Conservation (phyloP, 2,329 filamentous ascomycete genomes). For the Pseudopyrenochaeta lycopersici region DNA sequence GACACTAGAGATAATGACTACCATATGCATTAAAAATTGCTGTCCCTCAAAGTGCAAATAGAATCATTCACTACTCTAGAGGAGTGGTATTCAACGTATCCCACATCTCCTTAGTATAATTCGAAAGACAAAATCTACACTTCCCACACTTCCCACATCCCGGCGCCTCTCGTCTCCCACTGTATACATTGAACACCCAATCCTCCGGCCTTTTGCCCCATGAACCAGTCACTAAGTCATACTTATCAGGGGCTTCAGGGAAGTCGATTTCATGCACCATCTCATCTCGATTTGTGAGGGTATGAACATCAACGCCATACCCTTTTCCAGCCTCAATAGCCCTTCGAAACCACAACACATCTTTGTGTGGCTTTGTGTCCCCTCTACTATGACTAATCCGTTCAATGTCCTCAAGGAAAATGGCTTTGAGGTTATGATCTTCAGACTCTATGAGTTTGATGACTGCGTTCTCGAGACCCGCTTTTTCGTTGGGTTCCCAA, state of each 20-base stretch:
- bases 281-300: slow-evolving; percentile 9
- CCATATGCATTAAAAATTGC: too few species aligned
- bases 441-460: neutral
- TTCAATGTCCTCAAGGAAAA: slow-evolving; percentile 12
- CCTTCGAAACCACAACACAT: slow-evolving; percentile 9
- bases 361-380: neutral
- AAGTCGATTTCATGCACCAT: neutral
- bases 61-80: too few species aligned
- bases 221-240: slow-evolving; percentile 9
- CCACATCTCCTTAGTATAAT: slow-evolving; percentile 14
- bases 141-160: slow-evolving; percentile 18
- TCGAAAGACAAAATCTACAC: slow-evolving; percentile 8
- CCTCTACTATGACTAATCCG: neutral
- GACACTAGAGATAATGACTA: too few species aligned
- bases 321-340: slow-evolving; percentile 8
- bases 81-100: neutral
- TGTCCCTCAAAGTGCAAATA: too few species aligned
- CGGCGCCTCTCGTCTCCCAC: slow-evolving; percentile 6
- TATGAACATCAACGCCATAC: slow-evolving; percentile 14
- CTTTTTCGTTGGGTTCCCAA: slow-evolving; percentile 6
- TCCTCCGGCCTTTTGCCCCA: slow-evolving; percentile 9
- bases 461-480: slow-evolving; percentile 7
- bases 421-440: neutral
- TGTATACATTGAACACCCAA: slow-evolving; percentile 17
- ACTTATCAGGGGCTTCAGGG: slow-evolving; percentile 15